phyloP scores from a whole-genome alignment of 441 rosid genomes.

The Raphanus hybrid region DNA sequence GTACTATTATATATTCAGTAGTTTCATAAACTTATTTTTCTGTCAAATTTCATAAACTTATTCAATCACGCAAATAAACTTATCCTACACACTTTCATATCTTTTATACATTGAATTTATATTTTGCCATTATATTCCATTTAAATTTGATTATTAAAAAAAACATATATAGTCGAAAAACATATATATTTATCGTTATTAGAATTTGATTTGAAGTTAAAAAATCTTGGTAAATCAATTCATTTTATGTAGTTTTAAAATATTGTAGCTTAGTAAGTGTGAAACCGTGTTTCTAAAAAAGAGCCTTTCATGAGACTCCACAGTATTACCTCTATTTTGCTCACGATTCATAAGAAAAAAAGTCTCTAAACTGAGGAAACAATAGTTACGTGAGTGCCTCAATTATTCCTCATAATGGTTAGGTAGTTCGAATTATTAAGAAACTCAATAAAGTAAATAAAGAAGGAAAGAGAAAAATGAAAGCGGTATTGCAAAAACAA shows the following conservation, averaged over 20 bases:
- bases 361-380: neutral
- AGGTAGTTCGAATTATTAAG: conserved; percentile 28
- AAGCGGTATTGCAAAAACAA: conserved; percentile 31
- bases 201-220: neutral
- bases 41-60: neutral
- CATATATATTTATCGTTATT: neutral
- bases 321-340: neutral
- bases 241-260: neutral
- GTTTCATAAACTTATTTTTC: too few species aligned
- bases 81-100: neutral
- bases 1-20: too few species aligned
- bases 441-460: conserved; percentile 17
- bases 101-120: neutral
- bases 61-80: neutral
- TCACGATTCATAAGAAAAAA: neutral
- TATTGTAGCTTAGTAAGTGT: neutral
- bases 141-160: neutral
- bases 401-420: conserved; percentile 35
- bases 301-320: neutral
- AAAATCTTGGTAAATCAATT: neutral
- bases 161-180: neutral
- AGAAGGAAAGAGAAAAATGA: neutral
- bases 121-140: neutral
- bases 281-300: neutral
- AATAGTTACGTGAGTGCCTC: conserved; percentile 22